phyloP scores from a whole-genome alignment of 2,329 filamentous ascomycete species.

The Fusarium sp. region DNA sequence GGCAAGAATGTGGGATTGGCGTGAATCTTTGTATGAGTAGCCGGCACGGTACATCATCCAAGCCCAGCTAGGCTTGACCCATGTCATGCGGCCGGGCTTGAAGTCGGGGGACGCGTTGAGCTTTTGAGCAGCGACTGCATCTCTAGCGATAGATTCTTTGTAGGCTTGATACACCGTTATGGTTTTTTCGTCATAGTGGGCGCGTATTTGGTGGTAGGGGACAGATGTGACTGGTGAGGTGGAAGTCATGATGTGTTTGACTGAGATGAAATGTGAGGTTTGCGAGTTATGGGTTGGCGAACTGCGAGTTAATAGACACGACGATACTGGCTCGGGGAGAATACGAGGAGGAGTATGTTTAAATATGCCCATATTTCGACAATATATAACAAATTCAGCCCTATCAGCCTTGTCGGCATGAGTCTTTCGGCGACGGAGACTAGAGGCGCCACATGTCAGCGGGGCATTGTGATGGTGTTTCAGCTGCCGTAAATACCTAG shows the following conservation, averaged over 20 bases:
- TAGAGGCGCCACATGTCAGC: background rate
- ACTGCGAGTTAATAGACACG: background rate
- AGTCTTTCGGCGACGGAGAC: slow-evolving; percentile 31
- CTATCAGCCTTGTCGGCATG: background rate
- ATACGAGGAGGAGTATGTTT: background rate
- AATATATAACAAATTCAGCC: background rate
- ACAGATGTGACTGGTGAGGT: slow-evolving; percentile 13
- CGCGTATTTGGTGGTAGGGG: slow-evolving; percentile 64
- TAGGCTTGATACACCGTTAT: slow-evolving; percentile 75
- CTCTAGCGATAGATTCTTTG: slow-evolving; percentile 61
- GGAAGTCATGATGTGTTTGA: slow-evolving; percentile 27
- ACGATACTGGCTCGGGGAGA: too few relatives aligned
- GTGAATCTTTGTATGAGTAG: slow-evolving; percentile 67
- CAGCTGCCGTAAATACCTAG: background rate
- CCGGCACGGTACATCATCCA: slow-evolving; percentile 75
- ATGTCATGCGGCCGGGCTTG: slow-evolving; percentile 68
- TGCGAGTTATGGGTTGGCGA: background rate
- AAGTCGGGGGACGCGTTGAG: slow-evolving; percentile 66
- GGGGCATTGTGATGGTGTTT: background rate
- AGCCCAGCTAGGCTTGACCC: slow-evolving; percentile 72
- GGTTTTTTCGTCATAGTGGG: slow-evolving; percentile 59
- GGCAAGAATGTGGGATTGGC: slow-evolving; percentile 68
- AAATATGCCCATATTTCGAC: background rate
- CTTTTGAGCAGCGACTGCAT: slow-evolving; percentile 63
- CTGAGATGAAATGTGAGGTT: background rate